Evolutionary conservation across 108 stramenopile species (phyloP).

Genomic region (Thalassiosira profunda): DNA sequence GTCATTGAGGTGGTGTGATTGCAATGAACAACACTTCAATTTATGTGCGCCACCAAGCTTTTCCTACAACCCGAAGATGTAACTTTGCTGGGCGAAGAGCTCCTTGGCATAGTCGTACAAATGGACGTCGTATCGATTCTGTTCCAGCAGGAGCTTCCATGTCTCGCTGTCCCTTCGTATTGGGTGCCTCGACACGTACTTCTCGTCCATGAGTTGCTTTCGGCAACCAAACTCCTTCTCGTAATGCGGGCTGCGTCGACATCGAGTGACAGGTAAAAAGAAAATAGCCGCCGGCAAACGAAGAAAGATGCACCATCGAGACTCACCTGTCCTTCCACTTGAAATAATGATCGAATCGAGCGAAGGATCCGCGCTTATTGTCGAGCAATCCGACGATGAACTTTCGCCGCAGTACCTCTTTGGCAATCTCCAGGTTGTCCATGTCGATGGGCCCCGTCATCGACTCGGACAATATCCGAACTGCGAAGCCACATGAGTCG

Average conservation of each 20-base stretch:
- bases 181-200: constrained; percentile 32
- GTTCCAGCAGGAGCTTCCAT: constrained; percentile 35
- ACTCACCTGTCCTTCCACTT: constrained; percentile 55
- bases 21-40: too few species aligned
- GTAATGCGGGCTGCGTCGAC: constrained; percentile 29
- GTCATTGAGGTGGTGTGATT: too few species aligned
- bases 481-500: not conserved
- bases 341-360: constrained; percentile 50
- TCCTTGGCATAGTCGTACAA: constrained; percentile 46
- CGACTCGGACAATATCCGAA: constrained; percentile 39
- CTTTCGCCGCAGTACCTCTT: constrained; percentile 39
- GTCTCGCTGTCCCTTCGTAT: constrained; percentile 20
- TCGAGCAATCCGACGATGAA: constrained; percentile 46
- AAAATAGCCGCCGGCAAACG: too few species aligned
- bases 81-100: constrained; percentile 33
- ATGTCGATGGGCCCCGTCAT: constrained; percentile 41
- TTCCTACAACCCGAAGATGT: constrained; percentile 34
- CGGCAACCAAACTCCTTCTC: constrained; percentile 42
- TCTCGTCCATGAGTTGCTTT: constrained; percentile 46
- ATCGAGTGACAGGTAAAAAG: too few species aligned
- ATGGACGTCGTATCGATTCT: constrained; percentile 39
- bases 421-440: constrained; percentile 34
- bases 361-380: constrained; percentile 47
- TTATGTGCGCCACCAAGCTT: not conserved
- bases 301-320: too few species aligned